Percentiles rank a stretch among this genome's conserved stretches.
Evolutionary conservation across 805 yeast species (phyloP).

Genomic region (Hemisphaericaspora nanyangensis): DNA sequence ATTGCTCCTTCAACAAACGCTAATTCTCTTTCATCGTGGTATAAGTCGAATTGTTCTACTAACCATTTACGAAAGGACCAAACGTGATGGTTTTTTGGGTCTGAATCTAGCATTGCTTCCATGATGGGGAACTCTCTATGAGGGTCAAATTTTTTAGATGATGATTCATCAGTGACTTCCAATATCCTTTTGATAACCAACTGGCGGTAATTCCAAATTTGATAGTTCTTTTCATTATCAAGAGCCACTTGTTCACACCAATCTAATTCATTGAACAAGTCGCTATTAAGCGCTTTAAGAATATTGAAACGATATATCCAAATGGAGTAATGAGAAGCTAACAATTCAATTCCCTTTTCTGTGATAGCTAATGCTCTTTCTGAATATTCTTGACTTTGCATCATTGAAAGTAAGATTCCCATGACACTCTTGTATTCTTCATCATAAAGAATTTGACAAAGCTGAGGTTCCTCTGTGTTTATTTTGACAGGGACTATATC

Average conservation of each 20-base stretch:
- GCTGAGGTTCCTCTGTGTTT: slow-evolving; percentile 40
- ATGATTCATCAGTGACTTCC: slow-evolving; percentile 6
- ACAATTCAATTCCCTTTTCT: slow-evolving; percentile 53
- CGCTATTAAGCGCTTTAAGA: slow-evolving; percentile 34
- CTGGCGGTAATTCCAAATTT: slow-evolving; percentile 94
- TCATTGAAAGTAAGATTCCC: slow-evolving; percentile 58
- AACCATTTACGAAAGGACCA: slow-evolving; percentile 94
- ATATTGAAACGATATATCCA: slow-evolving; percentile 73
- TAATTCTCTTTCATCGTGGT: slow-evolving; percentile 44
- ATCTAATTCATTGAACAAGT: slow-evolving; percentile 53
- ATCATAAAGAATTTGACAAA: slow-evolving; percentile 67
- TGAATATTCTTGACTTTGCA: slow-evolving; percentile 57
- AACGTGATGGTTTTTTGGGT: slow-evolving; percentile 90
- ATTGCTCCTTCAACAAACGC: slow-evolving; percentile 48
- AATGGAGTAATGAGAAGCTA: slow-evolving; percentile 89
- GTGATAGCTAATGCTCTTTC: slow-evolving; percentile 72
- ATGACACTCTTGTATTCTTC: slow-evolving; percentile 64
- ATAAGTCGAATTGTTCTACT: slow-evolving; percentile 52
- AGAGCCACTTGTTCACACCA: slow-evolving; percentile 80
- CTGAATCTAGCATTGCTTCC: slow-evolving; percentile 67
- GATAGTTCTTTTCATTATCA: slow-evolving; percentile 85
- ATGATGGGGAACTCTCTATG: slow-evolving; percentile 64
- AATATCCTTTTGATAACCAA: slow-evolving; percentile 45
- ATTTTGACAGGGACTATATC: slow-evolving; percentile 44
- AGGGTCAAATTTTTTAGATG: slow-evolving; percentile 26